phyloP scores from a whole-genome alignment of 768 basidiomycete genomes.

The Antrodiella citrinella region DNA sequence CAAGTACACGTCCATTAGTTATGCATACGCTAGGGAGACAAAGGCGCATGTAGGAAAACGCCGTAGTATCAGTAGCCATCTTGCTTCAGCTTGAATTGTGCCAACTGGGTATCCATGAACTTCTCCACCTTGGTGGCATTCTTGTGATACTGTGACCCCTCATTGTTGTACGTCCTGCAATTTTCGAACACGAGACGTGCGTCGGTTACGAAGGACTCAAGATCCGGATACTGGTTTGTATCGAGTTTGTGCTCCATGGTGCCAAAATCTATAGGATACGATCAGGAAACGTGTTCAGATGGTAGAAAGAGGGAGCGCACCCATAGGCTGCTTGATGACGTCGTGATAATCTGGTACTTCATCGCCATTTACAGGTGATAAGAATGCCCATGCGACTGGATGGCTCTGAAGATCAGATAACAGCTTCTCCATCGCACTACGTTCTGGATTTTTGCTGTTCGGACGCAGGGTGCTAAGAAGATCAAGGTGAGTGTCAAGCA shows the following conservation, averaged over 20 bases:
- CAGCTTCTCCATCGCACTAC: conserved; percentile 65
- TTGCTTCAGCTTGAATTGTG: conserved; percentile 17
- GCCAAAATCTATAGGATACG: conserved; percentile 51
- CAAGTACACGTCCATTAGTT: background rate
- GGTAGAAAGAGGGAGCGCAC: conserved; percentile 34
- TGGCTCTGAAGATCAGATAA: conserved; percentile 74
- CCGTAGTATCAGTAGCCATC: conserved; percentile 10
- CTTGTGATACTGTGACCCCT: conserved; percentile 70
- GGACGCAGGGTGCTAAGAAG: conserved; percentile 27
- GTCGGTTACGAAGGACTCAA: conserved; percentile 72
- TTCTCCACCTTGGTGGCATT: conserved; percentile 82
- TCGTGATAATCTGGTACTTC: conserved; percentile 89
- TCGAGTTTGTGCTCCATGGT: conserved; percentile 91
- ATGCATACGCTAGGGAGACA: background rate
- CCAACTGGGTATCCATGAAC: conserved; percentile 47
- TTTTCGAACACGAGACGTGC: conserved; percentile 84
- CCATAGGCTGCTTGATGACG: conserved; percentile 88
- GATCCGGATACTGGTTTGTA: conserved; percentile 68
- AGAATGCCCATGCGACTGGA: conserved; percentile 83
- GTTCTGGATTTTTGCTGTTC: conserved; percentile 48
- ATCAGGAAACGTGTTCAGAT: background rate
- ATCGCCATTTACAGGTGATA: conserved; percentile 64
- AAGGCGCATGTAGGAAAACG: background rate
- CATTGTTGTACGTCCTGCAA: conserved; percentile 82
- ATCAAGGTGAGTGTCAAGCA: conserved; percentile 6